phyloP scores from a whole-genome alignment of 306 rosid species.

The Cicer judaicum region DNA sequence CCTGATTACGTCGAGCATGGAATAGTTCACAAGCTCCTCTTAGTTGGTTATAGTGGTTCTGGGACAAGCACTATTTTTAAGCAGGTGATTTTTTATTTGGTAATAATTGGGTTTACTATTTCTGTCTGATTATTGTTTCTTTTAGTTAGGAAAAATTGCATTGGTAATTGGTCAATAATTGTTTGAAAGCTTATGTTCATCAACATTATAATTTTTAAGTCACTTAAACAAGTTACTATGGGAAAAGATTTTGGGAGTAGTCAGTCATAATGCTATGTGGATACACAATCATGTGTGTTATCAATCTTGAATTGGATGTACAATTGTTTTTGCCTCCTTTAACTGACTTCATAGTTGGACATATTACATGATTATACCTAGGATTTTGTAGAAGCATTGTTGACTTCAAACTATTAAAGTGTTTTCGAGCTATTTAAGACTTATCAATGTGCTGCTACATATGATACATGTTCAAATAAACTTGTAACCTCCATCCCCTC shows the following conservation, averaged over 20 bases:
- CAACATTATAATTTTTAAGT: constrained; percentile 21
- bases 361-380: not conserved
- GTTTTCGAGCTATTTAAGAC: constrained; percentile 27
- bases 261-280: not conserved
- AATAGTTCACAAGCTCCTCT: constrained; percentile 83
- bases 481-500: not conserved
- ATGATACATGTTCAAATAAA: constrained; percentile 16
- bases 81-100: constrained; percentile 67
- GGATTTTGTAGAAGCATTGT: constrained; percentile 33
- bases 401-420: constrained; percentile 27
- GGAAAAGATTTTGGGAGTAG: not conserved
- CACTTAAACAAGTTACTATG: not conserved
- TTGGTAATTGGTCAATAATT: not conserved
- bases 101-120: constrained; percentile 2
- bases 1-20: constrained; percentile 89
- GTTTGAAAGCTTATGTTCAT: not conserved
- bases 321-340: not conserved
- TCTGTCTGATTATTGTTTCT: constrained; percentile 25
- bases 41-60: constrained; percentile 89
- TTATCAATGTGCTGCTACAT: constrained; percentile 16
- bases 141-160: constrained; percentile 32
- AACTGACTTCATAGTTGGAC: constrained; percentile 15
- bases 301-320: constrained; percentile 8
- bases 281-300: constrained; percentile 13
- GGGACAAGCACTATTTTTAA: constrained; percentile 99